Evolutionary conservation across 1,139 yeast species (phyloP).

Genomic region (Candida freyschussii): DNA sequence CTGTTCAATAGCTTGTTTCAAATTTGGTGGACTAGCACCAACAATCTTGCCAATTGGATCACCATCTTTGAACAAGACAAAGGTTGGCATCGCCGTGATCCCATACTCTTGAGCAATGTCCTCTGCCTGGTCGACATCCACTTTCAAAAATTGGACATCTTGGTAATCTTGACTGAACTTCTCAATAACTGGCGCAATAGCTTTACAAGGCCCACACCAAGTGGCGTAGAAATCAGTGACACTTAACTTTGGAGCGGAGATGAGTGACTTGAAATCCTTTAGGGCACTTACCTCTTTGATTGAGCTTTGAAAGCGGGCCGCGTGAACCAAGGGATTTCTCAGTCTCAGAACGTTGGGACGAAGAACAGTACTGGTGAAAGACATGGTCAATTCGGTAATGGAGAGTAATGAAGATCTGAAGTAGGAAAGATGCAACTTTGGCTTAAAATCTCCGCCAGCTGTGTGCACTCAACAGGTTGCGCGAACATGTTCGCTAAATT

Average conservation of each 20-base stretch:
- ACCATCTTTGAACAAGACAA: constrained; percentile 68
- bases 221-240: constrained; percentile 82
- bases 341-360: constrained; percentile 6
- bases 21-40: constrained; percentile 68
- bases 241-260: constrained; percentile 50
- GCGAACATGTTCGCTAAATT: no score
- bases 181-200: constrained; percentile 74
- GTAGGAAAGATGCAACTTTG: neutral
- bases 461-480: no score
- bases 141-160: constrained; percentile 64
- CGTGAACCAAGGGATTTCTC: constrained; percentile 3
- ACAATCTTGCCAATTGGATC: constrained; percentile 55
- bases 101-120: constrained; percentile 68
- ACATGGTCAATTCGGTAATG: constrained; percentile 2
- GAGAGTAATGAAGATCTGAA: neutral
- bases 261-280: constrained; percentile 44
- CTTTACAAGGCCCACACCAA: constrained; percentile 95
- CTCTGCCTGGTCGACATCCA: constrained; percentile 70
- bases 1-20: constrained; percentile 36
- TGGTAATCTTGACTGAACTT: constrained; percentile 36
- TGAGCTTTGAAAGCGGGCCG: constrained; percentile 12
- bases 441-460: no score
- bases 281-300: constrained; percentile 31
- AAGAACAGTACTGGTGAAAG: constrained; percentile 2
- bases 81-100: constrained; percentile 85